phyloP scores from a whole-genome alignment of 2,329 filamentous ascomycete species.

The Didymella lethalis region DNA sequence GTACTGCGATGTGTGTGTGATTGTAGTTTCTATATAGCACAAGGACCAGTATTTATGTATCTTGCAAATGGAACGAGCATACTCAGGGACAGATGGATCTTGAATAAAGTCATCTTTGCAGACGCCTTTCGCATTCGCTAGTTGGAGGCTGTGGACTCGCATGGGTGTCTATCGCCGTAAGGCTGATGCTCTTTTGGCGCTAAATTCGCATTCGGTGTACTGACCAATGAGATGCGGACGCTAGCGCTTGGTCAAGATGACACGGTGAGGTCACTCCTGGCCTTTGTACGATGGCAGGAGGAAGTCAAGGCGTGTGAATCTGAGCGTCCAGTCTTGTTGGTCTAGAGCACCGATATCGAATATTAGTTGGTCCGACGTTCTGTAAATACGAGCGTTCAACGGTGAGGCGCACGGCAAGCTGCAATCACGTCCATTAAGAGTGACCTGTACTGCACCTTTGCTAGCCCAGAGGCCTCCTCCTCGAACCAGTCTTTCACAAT shows the following conservation, averaged over 20 bases:
- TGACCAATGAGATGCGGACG: slow-evolving; percentile 8
- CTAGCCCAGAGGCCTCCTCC: not conserved
- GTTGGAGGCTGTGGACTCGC: slow-evolving; percentile 1
- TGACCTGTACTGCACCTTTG: not conserved
- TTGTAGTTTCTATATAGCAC: not conserved
- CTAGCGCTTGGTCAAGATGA: not conserved
- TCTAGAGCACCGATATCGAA: not conserved
- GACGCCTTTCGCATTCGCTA: slow-evolving; percentile 18
- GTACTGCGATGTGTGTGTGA: not conserved
- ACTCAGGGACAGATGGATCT: slow-evolving; percentile 3
- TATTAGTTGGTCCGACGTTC: no score
- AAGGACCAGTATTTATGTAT: slow-evolving; percentile 2
- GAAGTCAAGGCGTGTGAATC: slow-evolving; percentile 1
- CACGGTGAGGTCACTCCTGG: slow-evolving; percentile 6
- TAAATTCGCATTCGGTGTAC: slow-evolving; percentile 23
- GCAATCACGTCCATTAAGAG: not conserved
- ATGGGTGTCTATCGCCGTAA: not conserved
- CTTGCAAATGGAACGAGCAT: not conserved
- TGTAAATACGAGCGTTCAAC: not conserved
- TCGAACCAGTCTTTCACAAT: not conserved
- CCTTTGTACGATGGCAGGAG: slow-evolving; percentile 1
- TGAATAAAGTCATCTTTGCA: slow-evolving; percentile 10
- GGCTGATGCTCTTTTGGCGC: slow-evolving; percentile 5
- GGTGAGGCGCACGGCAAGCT: not conserved
- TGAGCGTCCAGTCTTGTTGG: not conserved